Evolutionary conservation across 805 yeast species (phyloP).

Genomic region (Candida anglica): DNA sequence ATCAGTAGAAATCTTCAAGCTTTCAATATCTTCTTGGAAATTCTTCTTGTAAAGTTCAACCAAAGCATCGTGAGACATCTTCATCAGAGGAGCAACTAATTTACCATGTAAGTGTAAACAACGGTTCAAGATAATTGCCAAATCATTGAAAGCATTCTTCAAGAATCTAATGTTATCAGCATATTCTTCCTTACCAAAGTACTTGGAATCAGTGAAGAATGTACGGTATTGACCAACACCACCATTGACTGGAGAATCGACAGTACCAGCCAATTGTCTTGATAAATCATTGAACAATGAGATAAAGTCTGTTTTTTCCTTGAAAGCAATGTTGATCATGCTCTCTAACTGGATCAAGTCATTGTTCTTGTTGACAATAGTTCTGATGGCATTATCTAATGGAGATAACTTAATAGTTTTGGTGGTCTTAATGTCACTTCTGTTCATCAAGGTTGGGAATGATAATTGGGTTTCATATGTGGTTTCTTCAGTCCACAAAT

Average conservation of each 20-base stretch:
- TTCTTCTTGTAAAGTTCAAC: slow-evolving; percentile 61
- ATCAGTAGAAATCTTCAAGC: slow-evolving; percentile 33
- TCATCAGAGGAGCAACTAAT: slow-evolving; percentile 53
- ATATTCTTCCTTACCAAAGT: slow-evolving; percentile 28
- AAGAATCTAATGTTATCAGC: slow-evolving; percentile 30
- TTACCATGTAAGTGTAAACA: slow-evolving; percentile 69
- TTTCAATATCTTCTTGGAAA: slow-evolving; percentile 60
- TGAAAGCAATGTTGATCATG: slow-evolving; percentile 48
- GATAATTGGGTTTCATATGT: slow-evolving; percentile 70
- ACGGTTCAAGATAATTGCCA: slow-evolving; percentile 59
- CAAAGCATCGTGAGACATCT: slow-evolving; percentile 64
- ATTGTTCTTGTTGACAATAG: slow-evolving; percentile 62
- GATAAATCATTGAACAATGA: slow-evolving; percentile 61
- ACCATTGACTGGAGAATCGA: slow-evolving; percentile 90
- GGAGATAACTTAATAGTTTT: slow-evolving; percentile 66
- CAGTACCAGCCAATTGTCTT: slow-evolving; percentile 75
- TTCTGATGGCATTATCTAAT: slow-evolving; percentile 71
- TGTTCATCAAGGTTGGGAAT: slow-evolving; percentile 85
- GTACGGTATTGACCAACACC: slow-evolving; percentile 82
- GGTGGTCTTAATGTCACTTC: slow-evolving; percentile 62
- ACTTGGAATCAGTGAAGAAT: slow-evolving; percentile 47
- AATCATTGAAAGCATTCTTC: slow-evolving; percentile 58
- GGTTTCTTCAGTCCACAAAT: slow-evolving; percentile 86
- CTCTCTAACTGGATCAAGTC: slow-evolving; percentile 69
- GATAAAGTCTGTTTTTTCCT: slow-evolving; percentile 45